Base-by-base conservation (phyloP, 345 rosid species). In the Brassica carinata region DNA sequence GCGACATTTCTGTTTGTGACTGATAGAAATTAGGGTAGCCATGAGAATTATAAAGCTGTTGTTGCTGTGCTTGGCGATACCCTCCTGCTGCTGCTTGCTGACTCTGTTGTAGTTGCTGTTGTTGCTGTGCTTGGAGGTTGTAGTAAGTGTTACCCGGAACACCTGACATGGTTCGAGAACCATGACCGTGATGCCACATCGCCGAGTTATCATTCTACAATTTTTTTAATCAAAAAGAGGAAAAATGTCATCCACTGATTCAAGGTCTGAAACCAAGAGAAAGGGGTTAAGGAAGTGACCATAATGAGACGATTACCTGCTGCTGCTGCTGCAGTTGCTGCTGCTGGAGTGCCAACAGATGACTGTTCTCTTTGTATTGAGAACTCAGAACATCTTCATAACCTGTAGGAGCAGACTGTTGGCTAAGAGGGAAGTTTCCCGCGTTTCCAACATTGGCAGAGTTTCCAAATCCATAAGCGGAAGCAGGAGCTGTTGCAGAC, bases 11-110 rank as follows among this genome's bases (percentile, higher is more conserved):
- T 1, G 94, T 76, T 78, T 90, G 94, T 2, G 94, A 83, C 69
- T 95, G 98, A 83, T 91, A 93, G 84, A 86, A 90, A 65, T 93
- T 96, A 5, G 98, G 97, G 85, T 96, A 92, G 61, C 97, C 95
- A 38, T 76, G 91, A 3, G 87, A 82, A 10, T 97, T 92, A 11
- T 89, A 90, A 70, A 92, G 97, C 86, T 96, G 98, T n/a, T 82
- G 84, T 74, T 91, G 98, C 75, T 94, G 98, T 29, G 86, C 97
- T 85, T 96, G 98, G 3, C 99, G 89, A 77, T 86, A 90, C 31
- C 85, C 93, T 33, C 80, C 88, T 38, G 91, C 91, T 34, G 90
- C 90, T 74, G 79, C 71, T 80, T 80, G 79, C 75, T 80, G 83
- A 9, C 7, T 10, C 59, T 74, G 82, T 26, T 79, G 82, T 1